Base-by-base conservation (phyloP, 108 stramenopile species). In the Cyclotella sp. region DNA sequence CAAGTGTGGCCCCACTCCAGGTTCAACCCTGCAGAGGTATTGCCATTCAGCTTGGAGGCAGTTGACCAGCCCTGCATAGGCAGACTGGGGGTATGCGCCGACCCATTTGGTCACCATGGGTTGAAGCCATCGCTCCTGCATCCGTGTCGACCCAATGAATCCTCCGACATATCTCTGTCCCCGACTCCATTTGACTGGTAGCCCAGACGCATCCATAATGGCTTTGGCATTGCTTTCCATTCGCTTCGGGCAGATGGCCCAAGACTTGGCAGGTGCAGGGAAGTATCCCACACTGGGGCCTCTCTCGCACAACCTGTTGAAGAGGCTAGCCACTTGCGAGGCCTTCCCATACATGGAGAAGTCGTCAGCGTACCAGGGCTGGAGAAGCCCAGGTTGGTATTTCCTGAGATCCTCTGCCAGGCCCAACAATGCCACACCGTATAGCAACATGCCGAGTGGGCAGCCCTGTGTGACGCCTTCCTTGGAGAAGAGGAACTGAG, bases 11-110 rank as follows among this genome's bases (percentile, higher is more conserved):
- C 42, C 73, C 0, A 74, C 51, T 11, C 63, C 73, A 9, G 79
- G 45, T 0, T 39, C 66, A 4, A 73, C 72, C 0, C 67, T 44
- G 15, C 70, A 70, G 41, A 79, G 6, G 39, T 68, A 73, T 43
- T 79, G 78, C 78, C 78, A 79, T 52, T 80, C 47, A 10, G 26
- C n/a, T 27, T 80, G 73, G 3, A 80, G 47, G 49, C 65, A 61
- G 18, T 27, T 22, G 5, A 45, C n/a, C 45, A 80, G 30, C 7
- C 79, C 67, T 15, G 73, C 65, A 39, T 80, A 80, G 57, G 58
- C 66, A 1, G 67, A 61, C 47, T 80, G 79, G 1, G 79, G 79
- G 47, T 26, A 80, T 9, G 43, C 73, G 9, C 1, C 19, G 0
- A 39, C 67, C 79, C 73, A 68, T 42, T 60, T 44, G 14, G 46